Evolutionary conservation across 257 asterid genomes (phyloP).

Genomic region (Ilex asprella): DNA sequence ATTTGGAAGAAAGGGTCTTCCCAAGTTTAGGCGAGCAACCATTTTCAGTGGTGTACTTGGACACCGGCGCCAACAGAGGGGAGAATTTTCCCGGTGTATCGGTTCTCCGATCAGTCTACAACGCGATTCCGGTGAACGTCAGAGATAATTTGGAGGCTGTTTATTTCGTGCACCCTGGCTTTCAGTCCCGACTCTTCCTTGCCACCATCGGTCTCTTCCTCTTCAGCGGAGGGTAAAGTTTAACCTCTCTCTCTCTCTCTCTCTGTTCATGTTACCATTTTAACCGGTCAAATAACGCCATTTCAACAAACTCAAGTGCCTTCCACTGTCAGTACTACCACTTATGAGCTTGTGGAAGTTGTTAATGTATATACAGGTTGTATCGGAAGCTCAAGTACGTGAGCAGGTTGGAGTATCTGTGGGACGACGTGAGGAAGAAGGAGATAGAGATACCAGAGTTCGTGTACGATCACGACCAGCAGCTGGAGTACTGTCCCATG

Average conservation of each 20-base stretch:
- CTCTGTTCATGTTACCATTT: neutral
- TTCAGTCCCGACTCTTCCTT: slow-evolving; percentile 71
- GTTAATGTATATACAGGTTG: slow-evolving; percentile 27
- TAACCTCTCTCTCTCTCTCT: neutral
- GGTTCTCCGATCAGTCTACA: slow-evolving; percentile 40
- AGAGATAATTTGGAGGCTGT: slow-evolving; percentile 40
- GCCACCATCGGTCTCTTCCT: slow-evolving; percentile 69
- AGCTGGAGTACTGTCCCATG: slow-evolving; percentile 42
- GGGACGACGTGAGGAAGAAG: slow-evolving; percentile 53
- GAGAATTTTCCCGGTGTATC: slow-evolving; percentile 71
- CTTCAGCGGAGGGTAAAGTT: slow-evolving; percentile 41
- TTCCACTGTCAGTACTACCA: neutral
- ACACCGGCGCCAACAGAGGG: slow-evolving; percentile 45
- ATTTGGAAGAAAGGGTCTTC: slow-evolving; percentile 48
- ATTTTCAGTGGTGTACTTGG: slow-evolving; percentile 63
- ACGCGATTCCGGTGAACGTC: slow-evolving; percentile 43
- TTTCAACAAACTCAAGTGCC: no score
- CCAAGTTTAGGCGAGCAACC: slow-evolving; percentile 34
- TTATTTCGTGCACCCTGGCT: slow-evolving; percentile 71
- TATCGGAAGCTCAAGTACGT: slow-evolving; percentile 56
- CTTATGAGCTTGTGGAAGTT: neutral
- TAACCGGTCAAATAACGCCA: no score
- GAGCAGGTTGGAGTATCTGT: slow-evolving; percentile 52
- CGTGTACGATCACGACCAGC: slow-evolving; percentile 66
- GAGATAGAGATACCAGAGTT: slow-evolving; percentile 69